Conservation (phyloP, 2,329 filamentous ascomycete genomes). For the Botrytis elliptica region DNA sequence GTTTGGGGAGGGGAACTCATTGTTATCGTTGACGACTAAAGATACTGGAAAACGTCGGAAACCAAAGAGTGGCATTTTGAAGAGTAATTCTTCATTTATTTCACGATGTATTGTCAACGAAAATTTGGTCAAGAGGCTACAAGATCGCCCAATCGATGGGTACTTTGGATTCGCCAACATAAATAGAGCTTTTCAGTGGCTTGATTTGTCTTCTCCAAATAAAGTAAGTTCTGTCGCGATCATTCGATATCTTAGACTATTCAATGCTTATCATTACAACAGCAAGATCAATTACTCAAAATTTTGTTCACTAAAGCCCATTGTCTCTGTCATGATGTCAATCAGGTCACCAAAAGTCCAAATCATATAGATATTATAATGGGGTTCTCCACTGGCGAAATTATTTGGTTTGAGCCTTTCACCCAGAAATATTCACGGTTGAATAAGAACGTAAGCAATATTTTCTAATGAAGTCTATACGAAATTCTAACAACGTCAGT, state of each 20-base stretch:
- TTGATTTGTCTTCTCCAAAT: constrained; percentile 75
- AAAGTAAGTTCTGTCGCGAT: constrained; percentile 51
- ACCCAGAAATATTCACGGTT: constrained; percentile 92
- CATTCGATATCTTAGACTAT: background rate
- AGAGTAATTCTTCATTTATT: constrained; percentile 98
- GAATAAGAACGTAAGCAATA: constrained; percentile 78
- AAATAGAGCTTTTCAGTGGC: constrained; percentile 93
- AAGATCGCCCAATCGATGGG: constrained; percentile 75
- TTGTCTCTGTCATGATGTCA: constrained; percentile 91
- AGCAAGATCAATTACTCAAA: constrained; percentile 90
- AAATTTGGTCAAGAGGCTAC: constrained; percentile 70
- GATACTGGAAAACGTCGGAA: constrained; percentile 81
- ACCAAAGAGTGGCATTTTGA: constrained; percentile 96
- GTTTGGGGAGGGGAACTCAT: constrained; percentile 83
- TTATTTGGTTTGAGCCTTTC: constrained; percentile 98
- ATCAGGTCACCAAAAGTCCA: constrained; percentile 73
- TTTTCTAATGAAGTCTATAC: background rate
- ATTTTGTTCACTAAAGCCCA: constrained; percentile 97
- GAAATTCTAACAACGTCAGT: constrained; percentile 48
- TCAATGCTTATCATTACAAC: constrained; percentile 34
- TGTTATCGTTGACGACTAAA: constrained; percentile 64
- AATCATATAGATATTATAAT: constrained; percentile 88
- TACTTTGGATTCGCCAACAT: constrained; percentile 93
- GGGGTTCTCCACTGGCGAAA: constrained; percentile 94
- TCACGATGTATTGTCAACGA: constrained; percentile 95